These are phyloP conservation scores for Veloboletus limbatus DNA, from an alignment of 1,284 basidiomycete species.

Conservation along the genomic window DNA sequence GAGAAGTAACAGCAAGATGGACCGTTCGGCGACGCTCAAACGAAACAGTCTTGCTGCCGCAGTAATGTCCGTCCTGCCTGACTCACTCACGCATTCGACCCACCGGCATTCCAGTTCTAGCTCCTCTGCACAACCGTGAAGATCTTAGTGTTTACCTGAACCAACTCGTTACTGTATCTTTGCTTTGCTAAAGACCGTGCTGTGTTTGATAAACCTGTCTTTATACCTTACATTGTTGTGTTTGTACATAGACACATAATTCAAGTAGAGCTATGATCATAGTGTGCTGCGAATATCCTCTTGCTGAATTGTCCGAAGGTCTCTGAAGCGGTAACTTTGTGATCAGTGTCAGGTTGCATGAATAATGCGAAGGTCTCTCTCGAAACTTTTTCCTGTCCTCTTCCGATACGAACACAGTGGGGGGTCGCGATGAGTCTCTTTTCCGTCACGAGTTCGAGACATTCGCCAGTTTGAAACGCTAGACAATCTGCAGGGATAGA, in stretches of 20 bases:
- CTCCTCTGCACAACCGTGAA: conserved; percentile 20
- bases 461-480: conserved; percentile 93
- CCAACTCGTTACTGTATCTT: background rate
- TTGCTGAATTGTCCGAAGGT: conserved; percentile 91
- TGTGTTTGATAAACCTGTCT: conserved; percentile 5
- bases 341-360: conserved; percentile 86
- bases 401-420: conserved; percentile 81
- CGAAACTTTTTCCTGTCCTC: conserved; percentile 53
- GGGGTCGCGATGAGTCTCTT: conserved; percentile 81
- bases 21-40: conserved; percentile 40
- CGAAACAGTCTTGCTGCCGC: conserved; percentile 61
- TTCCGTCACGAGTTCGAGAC: conserved; percentile 81
- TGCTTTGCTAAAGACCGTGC: background rate
- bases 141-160: background rate
- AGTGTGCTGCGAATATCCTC: conserved; percentile 78
- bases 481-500: conserved; percentile 77
- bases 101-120: conserved; percentile 39
- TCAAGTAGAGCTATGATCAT: conserved; percentile 38
- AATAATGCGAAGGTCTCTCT: conserved; percentile 88
- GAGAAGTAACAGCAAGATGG: conserved; percentile 32
- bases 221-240: conserved; percentile 12
- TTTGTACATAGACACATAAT: conserved; percentile 13
- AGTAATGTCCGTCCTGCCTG: conserved; percentile 57
- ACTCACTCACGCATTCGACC: conserved; percentile 45
- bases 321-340: conserved; percentile 62